These are phyloP conservation scores for Cladosporium sp. DNA, from an alignment of 2,329 filamentous ascomycete genomes.

Conservation along the genomic window DNA sequence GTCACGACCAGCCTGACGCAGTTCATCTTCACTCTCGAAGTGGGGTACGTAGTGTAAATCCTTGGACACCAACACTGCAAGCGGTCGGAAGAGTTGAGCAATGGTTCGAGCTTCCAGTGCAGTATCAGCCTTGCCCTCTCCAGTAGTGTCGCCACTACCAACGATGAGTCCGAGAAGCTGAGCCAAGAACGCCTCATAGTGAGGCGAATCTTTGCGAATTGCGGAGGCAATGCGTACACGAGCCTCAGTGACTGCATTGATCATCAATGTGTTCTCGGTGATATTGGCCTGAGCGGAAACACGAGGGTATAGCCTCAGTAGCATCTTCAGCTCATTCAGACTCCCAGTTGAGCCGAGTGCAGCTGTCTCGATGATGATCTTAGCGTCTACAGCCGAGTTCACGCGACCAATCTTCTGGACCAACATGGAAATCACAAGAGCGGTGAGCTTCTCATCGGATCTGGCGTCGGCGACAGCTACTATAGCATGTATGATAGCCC, in stretches of 20 bases:
- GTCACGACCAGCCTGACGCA: conserved; percentile 69
- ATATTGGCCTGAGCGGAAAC: conserved; percentile 72
- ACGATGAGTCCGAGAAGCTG: conserved; percentile 85
- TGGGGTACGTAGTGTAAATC: conserved; percentile 50
- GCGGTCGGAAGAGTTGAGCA: conserved; percentile 77
- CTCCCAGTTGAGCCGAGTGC: conserved; percentile 74
- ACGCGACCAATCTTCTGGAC: conserved; percentile 93
- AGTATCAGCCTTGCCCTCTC: conserved; percentile 44
- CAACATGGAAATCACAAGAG: conserved; percentile 90
- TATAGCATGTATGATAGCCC: conserved; percentile 91
- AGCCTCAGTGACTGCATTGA: conserved; percentile 75
- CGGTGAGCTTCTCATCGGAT: conserved; percentile 87
- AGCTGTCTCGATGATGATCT: conserved; percentile 81
- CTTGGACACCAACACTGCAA: conserved; percentile 77
- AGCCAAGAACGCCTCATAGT: conserved; percentile 81
- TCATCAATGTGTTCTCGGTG: conserved; percentile 65
- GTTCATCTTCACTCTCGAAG: conserved; percentile 51
- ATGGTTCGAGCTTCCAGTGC: conserved; percentile 86
- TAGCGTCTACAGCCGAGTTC: conserved; percentile 74
- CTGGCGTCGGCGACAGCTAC: conserved; percentile 82
- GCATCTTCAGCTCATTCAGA: conserved; percentile 76
- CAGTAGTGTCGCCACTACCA: conserved; percentile 83
- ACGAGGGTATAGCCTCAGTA: conserved; percentile 80
- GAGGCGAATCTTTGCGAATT: conserved; percentile 66
- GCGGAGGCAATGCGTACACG: conserved; percentile 74